A percentile compares a stretch with the other conserved stretches of the same genome.
Evolutionary conservation across 441 rosid species (phyloP).

Genomic region (Mallotus repandus): DNA sequence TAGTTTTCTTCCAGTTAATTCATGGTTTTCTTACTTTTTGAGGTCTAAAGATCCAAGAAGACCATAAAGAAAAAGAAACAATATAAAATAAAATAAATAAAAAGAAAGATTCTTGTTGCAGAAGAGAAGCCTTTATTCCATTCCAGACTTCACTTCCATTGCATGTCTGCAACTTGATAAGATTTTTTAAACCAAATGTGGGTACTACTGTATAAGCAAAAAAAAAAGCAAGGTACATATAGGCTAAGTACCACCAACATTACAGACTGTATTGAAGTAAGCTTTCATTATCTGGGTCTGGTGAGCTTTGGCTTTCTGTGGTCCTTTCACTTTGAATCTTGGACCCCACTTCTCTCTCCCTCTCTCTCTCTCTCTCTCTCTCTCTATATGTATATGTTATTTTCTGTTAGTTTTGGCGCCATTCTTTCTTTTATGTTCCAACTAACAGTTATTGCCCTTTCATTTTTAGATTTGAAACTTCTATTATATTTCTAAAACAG

Average conservation of each 20-base stretch:
- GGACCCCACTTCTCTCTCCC: slow-evolving; percentile 18
- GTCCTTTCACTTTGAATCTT: slow-evolving; percentile 17
- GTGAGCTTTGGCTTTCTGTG: slow-evolving; percentile 39
- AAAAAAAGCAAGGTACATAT: background rate
- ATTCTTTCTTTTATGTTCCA: slow-evolving; percentile 14
- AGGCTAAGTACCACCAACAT: background rate
- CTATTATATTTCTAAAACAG: background rate
- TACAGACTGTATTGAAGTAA: background rate
- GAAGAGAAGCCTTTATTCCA: slow-evolving; percentile 43
- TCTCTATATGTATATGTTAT: background rate
- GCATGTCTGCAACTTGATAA: background rate
- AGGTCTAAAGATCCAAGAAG: slow-evolving; percentile 21
- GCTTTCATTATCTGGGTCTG: slow-evolving; percentile 41
- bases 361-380: no score
- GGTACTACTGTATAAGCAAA: background rate
- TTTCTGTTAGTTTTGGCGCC: slow-evolving; percentile 33
- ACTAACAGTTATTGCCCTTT: background rate
- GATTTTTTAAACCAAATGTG: background rate
- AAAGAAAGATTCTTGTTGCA: slow-evolving; percentile 30
- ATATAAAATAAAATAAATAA: slow-evolving; percentile 23
- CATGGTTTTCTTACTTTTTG: slow-evolving; percentile 18
- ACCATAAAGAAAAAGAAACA: slow-evolving; percentile 16
- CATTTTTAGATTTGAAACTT: background rate
- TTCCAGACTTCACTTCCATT: background rate
- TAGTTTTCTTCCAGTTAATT: background rate